phyloP scores from a whole-genome alignment of 176 grass and related monocot species.

The Guadua angustifolia region DNA sequence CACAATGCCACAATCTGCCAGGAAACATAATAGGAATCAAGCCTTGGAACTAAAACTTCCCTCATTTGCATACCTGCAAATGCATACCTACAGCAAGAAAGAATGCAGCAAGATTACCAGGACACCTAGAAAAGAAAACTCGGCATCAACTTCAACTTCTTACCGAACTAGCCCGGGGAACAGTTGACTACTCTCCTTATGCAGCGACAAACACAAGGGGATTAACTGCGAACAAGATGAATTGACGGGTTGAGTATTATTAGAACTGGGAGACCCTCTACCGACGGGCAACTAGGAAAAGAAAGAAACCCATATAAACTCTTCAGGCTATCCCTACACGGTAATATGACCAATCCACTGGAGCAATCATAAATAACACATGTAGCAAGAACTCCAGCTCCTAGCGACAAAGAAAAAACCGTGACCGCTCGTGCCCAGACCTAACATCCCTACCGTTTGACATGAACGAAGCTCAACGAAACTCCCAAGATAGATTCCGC shows the following conservation, averaged over 20 bases:
- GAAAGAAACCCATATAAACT: neutral
- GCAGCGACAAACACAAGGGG: no score
- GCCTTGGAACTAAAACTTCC: neutral
- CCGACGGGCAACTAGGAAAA: no score
- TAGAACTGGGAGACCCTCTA: no score
- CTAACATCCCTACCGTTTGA: neutral
- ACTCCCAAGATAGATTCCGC: no score
- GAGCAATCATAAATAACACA: neutral
- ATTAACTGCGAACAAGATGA: no score
- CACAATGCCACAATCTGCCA: neutral
- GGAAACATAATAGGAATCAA: neutral
- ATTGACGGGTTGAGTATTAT: no score
- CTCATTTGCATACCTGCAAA: neutral
- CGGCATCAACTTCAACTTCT: neutral
- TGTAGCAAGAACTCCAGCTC: neutral
- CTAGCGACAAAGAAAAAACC: neutral
- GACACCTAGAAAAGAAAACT: conserved; percentile 1
- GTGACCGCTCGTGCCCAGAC: neutral
- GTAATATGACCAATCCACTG: neutral
- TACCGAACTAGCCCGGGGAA: no score
- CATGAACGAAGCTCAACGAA: neutral
- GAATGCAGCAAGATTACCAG: neutral
- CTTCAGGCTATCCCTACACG: neutral
- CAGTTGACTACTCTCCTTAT: no score
- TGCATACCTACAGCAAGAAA: neutral